Evolutionary conservation across 2,329 filamentous ascomycete genomes (phyloP).

Genomic region (Penicillium sp.): DNA sequence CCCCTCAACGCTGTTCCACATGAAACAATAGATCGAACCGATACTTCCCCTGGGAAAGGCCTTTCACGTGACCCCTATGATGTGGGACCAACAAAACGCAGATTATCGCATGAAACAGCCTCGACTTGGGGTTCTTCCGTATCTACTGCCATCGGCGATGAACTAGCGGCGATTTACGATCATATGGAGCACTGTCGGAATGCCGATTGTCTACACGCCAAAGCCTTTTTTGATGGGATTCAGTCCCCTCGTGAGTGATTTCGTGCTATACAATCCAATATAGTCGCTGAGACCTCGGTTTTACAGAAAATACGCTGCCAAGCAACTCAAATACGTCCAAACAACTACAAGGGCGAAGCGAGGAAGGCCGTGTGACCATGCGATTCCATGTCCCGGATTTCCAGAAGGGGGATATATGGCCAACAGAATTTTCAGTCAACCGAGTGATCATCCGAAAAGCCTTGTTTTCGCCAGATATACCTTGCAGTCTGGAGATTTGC

Average conservation of each 20-base stretch:
- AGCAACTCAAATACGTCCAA: slow-evolving; percentile 1
- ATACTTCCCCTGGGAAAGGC: no score
- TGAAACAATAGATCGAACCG: no score
- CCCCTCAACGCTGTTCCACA: no score
- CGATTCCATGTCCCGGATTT: slow-evolving; percentile 4
- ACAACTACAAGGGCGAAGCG: slow-evolving; percentile 2
- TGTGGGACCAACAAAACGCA: no score
- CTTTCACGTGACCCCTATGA: no score
- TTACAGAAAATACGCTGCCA: slow-evolving; percentile 1
- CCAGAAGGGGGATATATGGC: slow-evolving; percentile 7
- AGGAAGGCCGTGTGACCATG: slow-evolving; percentile 5
- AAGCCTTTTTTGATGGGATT: slow-evolving; percentile 5
- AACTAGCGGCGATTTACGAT: slow-evolving; percentile 5
- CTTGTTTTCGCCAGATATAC: slow-evolving; percentile 6
- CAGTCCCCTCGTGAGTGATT: slow-evolving; percentile 2
- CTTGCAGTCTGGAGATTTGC: slow-evolving; percentile 2
- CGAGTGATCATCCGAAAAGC: slow-evolving; percentile 2
- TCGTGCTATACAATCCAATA: background rate
- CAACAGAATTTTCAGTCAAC: slow-evolving; percentile 4
- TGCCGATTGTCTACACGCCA: slow-evolving; percentile 3
- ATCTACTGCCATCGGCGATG: slow-evolving; percentile 3
- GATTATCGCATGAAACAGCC: background rate
- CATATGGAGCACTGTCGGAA: slow-evolving; percentile 2
- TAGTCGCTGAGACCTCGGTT: background rate
- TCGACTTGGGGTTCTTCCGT: slow-evolving; percentile 2